Conservation (phyloP, 495 filamentous ascomycete genomes). For the Penicillium ochrochloron region DNA sequence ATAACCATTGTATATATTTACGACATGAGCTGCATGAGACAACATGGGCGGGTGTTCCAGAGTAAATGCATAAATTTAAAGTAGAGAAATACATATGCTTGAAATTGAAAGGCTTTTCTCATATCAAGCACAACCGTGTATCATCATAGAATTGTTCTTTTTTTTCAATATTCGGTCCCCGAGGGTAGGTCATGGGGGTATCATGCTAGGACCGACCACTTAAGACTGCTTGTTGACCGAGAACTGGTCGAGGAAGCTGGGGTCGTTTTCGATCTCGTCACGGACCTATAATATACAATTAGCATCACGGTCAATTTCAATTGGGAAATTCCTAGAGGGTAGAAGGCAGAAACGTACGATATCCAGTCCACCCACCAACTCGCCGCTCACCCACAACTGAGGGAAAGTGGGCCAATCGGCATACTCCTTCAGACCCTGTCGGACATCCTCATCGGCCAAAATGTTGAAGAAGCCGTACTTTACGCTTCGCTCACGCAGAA, state of each 20-base stretch:
- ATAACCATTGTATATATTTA: neutral
- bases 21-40: neutral
- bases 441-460: constrained; percentile 94
- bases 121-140: constrained; percentile 27
- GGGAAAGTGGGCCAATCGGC: constrained; percentile 98
- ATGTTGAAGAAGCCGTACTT: constrained; percentile 99
- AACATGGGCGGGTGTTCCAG: neutral
- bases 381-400: constrained; percentile 81
- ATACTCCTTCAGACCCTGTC: constrained; percentile 93
- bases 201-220: constrained; percentile 21
- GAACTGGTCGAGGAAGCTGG: constrained; percentile 76
- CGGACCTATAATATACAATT: constrained; percentile 64
- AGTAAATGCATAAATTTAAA: neutral
- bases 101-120: constrained; percentile 15
- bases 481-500: constrained; percentile 84
- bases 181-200: constrained; percentile 31
- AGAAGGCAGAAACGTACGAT: constrained; percentile 69
- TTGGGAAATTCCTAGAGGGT: neutral
- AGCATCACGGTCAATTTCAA: constrained; percentile 12
- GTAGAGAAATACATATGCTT: constrained; percentile 2
- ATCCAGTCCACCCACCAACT: constrained; percentile 90
- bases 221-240: constrained; percentile 48
- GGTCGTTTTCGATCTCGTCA: constrained; percentile 71
- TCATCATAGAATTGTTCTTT: constrained; percentile 28
- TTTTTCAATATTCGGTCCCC: constrained; percentile 17